Evolutionary conservation across 768 basidiomycete species (phyloP).

Genomic region (Agaricus subrufescens): DNA sequence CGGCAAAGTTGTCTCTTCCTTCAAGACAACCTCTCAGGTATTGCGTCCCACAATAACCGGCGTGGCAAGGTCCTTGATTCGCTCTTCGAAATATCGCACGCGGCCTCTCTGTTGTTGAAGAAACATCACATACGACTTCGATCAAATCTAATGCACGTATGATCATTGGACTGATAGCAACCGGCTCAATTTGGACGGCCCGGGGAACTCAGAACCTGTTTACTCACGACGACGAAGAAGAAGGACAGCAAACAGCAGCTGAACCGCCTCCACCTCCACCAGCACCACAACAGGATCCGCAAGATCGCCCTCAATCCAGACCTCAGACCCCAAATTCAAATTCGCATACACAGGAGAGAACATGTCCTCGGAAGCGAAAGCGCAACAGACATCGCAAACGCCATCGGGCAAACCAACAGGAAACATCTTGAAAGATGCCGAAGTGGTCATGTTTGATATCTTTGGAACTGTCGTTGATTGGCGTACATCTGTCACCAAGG

Average conservation of each 20-base stretch:
- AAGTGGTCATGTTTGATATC: conserved; percentile 44
- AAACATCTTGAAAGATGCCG: conserved; percentile 23
- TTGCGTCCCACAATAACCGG: too few species aligned
- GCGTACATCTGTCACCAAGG: conserved; percentile 27
- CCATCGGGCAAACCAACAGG: not conserved
- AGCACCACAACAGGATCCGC: not conserved
- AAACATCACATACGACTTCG: not conserved
- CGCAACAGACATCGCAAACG: not conserved
- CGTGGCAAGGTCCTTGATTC: too few species aligned
- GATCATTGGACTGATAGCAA: conserved; percentile 1
- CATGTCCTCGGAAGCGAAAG: conserved; percentile 1
- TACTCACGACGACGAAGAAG: not conserved
- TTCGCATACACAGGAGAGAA: not conserved
- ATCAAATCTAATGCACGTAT: not conserved
- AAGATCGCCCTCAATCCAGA: not conserved
- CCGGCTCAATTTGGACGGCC: conserved; percentile 9
- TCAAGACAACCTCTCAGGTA: too few species aligned
- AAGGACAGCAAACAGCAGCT: not conserved
- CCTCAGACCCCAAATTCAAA: not conserved
- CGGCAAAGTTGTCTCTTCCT: too few species aligned
- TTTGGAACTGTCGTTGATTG: conserved; percentile 51
- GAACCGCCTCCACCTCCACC: not conserved
- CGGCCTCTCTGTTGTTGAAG: too few species aligned
- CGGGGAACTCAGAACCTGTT: not conserved
- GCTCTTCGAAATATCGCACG: too few species aligned